Percentiles rank a stretch among this genome's conserved stretches.
Evolutionary conservation across 1,284 basidiomycete species (phyloP).

Genomic region (Ganoderma lucidum): DNA sequence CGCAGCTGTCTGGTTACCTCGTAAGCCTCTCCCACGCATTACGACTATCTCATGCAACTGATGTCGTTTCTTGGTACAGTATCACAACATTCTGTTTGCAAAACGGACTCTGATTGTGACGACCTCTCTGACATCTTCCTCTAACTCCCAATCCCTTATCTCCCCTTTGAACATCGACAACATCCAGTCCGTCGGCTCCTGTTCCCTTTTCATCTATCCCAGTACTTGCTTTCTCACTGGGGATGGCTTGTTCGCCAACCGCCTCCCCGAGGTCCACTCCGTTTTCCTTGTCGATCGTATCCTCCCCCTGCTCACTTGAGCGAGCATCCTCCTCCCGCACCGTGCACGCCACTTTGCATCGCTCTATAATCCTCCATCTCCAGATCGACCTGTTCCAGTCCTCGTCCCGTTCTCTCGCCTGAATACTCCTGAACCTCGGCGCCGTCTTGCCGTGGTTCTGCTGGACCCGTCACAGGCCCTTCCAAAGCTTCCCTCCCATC

Average conservation of each 20-base stretch:
- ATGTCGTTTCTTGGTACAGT: neutral
- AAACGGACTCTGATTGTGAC: neutral
- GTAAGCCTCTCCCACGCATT: neutral
- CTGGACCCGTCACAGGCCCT: neutral
- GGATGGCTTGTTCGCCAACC: neutral
- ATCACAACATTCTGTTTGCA: neutral
- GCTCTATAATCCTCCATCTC: neutral
- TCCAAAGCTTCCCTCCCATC: neutral
- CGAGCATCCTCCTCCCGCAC: neutral
- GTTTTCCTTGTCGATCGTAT: neutral
- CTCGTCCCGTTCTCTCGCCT: neutral
- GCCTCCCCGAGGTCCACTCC: neutral
- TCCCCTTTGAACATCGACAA: neutral
- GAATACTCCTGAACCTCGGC: neutral
- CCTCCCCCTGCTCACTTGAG: neutral
- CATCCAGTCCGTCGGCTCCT: neutral
- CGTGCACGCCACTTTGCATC: too few relatives aligned
- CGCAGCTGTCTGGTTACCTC: neutral
- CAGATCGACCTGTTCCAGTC: neutral
- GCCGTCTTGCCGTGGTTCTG: neutral
- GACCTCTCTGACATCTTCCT: too few relatives aligned
- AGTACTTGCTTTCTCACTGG: neutral
- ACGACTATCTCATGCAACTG: neutral
- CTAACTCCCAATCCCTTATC: neutral
- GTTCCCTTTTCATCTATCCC: neutral